Evolutionary conservation across 306 rosid genomes (phyloP), one percentile per base, ranked within the genome.

Genomic region (Psophocarpus tetragonolobus): DNA sequence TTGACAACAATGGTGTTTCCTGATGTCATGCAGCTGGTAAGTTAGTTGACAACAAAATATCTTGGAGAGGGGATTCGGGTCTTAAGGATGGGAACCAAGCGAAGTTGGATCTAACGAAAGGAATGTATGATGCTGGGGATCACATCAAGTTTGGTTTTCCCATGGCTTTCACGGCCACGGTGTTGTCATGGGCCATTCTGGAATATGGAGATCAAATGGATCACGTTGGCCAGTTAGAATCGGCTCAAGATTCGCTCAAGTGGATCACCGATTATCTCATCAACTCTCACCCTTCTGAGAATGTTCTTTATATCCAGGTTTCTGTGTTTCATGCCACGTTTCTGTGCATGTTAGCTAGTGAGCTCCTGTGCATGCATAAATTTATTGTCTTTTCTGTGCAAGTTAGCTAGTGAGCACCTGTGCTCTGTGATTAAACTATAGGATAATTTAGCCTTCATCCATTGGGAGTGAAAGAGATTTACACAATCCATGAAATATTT

Each of bases 81-180:
- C 80, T 92, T 63, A 75, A 84, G 67, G 99, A 96, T 83, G 99
- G 99, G 72, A 84, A 56, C 6, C 91, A 88, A 62, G 94, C 81
- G 5, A 70, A 62, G 0, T 47, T 91, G 88, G 98, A 96, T 87
- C 90, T 96, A 73, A 15, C 96, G 6, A 96, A 92, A 74, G 99
- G 99, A 77, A 85, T 96, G 98, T 96, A 84, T 67, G 99, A 96
- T 74, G 97, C 99, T 5, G 99, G 99, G 68, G 99, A 96, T 88
- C 89, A 85, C 57, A 89, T 96, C 86, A 96, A 96, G 85, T 96
- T 96, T 77, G 97, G 96, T 78, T 90, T 95, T 75, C 99, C 99
- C 0, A 81, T 95, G 97, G 97, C 99, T 63, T 95, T 79, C 69
- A 92, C 98, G 51, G 99, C 97, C 36, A 77, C 97, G 0, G 96